Conservation (phyloP, 2,329 filamentous ascomycete species). For the Trichoderma brevicompactum region DNA sequence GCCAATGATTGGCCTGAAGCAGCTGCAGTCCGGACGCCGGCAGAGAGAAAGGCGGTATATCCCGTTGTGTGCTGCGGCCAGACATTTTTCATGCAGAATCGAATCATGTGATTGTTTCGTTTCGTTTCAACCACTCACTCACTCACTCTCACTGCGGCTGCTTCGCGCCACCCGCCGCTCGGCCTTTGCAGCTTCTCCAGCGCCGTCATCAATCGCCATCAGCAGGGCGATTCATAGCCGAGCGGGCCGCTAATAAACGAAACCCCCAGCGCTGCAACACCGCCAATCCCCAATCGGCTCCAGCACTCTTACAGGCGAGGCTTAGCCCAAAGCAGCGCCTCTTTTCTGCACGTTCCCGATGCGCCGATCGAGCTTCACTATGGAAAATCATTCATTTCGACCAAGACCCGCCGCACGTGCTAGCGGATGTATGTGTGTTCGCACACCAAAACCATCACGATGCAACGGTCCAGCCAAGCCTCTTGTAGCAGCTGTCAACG, state of each 20-base stretch:
- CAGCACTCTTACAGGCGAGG: neutral
- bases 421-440: neutral
- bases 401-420: neutral
- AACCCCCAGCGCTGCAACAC: neutral
- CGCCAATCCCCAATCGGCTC: neutral
- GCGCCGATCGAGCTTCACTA: neutral
- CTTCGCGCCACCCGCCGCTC: conserved; percentile 5
- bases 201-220: neutral
- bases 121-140: conserved; percentile 6
- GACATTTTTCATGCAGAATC: neutral
- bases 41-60: neutral
- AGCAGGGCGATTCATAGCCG: conserved; percentile 9
- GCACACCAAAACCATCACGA: neutral
- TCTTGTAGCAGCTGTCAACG: neutral
- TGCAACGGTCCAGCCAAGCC: neutral
- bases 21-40: too few species aligned
- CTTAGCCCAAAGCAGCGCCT: too few species aligned
- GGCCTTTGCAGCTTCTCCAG: neutral
- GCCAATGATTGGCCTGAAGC: too few species aligned
- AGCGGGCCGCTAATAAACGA: conserved; percentile 24
- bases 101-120: conserved; percentile 3
- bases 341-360: neutral
- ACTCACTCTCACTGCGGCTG: too few species aligned
- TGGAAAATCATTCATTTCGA: neutral
- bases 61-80: neutral